phyloP scores from a whole-genome alignment of 495 filamentous ascomycete species.

The Penicillium arizonense region DNA sequence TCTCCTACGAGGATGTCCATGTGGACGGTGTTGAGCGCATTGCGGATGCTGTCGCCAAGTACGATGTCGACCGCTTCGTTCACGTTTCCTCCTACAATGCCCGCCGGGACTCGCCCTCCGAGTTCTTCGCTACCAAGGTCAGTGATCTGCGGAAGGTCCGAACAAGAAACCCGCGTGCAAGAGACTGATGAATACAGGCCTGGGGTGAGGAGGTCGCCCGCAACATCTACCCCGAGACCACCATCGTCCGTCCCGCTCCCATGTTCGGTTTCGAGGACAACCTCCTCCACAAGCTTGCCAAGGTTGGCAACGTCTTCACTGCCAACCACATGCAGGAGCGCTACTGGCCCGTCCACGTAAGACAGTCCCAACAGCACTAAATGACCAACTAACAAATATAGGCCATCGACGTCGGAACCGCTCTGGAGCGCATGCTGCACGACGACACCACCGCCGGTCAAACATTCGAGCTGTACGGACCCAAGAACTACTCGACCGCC shows the following conservation, averaged over 20 bases:
- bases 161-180: neutral
- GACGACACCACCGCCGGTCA: constrained; percentile 87
- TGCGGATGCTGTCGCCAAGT: constrained; percentile 93
- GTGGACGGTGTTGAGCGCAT: constrained; percentile 95
- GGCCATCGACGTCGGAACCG: constrained; percentile 85
- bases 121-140: constrained; percentile 90
- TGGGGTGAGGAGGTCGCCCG: constrained; percentile 81
- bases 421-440: constrained; percentile 82
- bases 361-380: constrained; percentile 22
- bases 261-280: constrained; percentile 94
- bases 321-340: constrained; percentile 90
- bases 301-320: constrained; percentile 75
- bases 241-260: constrained; percentile 91
- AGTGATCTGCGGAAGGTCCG: constrained; percentile 3
- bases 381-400: constrained; percentile 26
- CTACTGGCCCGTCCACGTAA: constrained; percentile 88
- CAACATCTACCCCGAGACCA: constrained; percentile 94
- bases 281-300: constrained; percentile 82
- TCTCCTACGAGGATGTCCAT: constrained; percentile 87
- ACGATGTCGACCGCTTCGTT: constrained; percentile 95
- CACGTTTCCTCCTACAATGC: constrained; percentile 97
- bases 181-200: constrained; percentile 47
- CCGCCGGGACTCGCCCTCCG: constrained; percentile 71
- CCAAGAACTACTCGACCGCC: constrained; percentile 84
- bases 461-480: constrained; percentile 94